Base-by-base conservation (phyloP, 2,329 filamentous ascomycete genomes). In the Blastomyces percursus region DNA sequence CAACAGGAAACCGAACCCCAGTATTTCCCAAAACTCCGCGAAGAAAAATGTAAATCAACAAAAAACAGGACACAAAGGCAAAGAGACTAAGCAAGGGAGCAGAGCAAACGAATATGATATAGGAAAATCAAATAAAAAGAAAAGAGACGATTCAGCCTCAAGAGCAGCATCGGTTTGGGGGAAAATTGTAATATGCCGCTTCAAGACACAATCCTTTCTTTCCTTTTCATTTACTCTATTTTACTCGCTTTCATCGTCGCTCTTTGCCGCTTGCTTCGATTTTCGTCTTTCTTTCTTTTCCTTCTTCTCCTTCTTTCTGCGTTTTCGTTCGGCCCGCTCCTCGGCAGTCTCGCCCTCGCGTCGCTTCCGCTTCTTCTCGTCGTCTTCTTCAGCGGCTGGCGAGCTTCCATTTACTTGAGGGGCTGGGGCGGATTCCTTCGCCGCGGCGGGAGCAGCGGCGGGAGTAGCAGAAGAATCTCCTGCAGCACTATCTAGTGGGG, bases 241-340 rank as follows among this genome's bases (percentile, higher is more conserved):
- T 68, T 75, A 74, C 64, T 78, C 75, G 71, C 75, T 78, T 68
- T 79, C 77, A 64, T 76, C 74, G 64, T 69, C 68, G 44, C 64
- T 66, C 64, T 71, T 69, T 61, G 63, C 64, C 51, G 56, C 66
- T 84, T 75, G 86, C 86, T 72, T 90, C 86, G 32, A 85, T 77
- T 19, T 94, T 82, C 91, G 91, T 79, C 87, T 86, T 77, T 86
- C 82, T 69, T 80, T 80, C 73, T 79, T 80, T 65, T 81, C 79
- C 69, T 82, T 81, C 72, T 81, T 81, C 68, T 80, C 79, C 73
- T 80, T 81, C 74, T 81, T 81, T 73, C 76, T 78, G 64, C 73
- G 71, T 73, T 81, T 81, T 61, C 78, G 75, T 69, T 80, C 79
- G 52, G 75, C 77, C 64, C 71, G 75, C 72, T 77, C 78, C 69